Evolutionary conservation across 164 flowering plant species (phyloP).

Genomic region (Vitis vinifera): DNA sequence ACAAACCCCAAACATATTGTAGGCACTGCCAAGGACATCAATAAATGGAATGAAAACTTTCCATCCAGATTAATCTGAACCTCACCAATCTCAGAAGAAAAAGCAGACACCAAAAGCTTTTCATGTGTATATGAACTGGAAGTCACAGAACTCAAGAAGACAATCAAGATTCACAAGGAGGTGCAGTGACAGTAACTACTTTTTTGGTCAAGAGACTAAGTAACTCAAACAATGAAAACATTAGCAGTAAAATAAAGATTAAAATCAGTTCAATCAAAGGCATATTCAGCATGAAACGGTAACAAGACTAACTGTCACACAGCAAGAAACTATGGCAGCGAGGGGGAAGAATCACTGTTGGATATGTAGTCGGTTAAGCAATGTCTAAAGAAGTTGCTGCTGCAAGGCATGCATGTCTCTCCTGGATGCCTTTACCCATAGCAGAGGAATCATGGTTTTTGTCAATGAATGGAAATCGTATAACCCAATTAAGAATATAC

Average conservation of each 20-base stretch:
- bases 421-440: no score
- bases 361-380: not conserved
- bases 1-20: not conserved
- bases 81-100: not conserved
- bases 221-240: not conserved
- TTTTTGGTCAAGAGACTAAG: not conserved
- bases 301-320: no score
- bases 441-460: no score
- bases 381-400: not conserved
- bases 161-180: not conserved
- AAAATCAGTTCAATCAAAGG: not conserved
- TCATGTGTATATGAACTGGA: not conserved
- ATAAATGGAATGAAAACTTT: not conserved
- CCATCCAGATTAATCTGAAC: not conserved
- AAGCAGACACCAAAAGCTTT: not conserved
- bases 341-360: not conserved
- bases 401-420: not conserved
- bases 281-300: not conserved
- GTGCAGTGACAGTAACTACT: not conserved
- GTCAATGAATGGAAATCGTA: no score
- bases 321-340: no score
- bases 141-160: no score
- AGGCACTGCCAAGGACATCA: not conserved
- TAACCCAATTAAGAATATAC: no score
- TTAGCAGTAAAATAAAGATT: not conserved